These are phyloP conservation scores for Macrophomina tecta DNA, from an alignment of 2,329 filamentous ascomycete genomes.

Conservation along the genomic window DNA sequence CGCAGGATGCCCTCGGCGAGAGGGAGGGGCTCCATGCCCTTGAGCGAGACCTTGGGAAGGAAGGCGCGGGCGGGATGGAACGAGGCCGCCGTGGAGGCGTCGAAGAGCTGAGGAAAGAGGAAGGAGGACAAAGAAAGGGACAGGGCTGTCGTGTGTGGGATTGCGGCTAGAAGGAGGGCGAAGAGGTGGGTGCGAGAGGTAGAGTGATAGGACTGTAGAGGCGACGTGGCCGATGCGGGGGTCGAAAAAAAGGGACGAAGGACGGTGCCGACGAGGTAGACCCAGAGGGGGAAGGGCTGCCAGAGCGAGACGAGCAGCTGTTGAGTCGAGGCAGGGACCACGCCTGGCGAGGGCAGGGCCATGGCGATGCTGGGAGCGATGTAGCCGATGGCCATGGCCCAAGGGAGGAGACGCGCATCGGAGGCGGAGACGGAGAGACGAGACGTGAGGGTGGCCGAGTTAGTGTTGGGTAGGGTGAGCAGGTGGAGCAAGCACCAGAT, in stretches of 20 bases:
- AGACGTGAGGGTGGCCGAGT: neutral
- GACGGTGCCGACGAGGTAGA: neutral
- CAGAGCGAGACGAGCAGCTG: neutral
- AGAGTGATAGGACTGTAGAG: neutral
- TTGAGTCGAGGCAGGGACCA: neutral
- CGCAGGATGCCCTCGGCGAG: neutral
- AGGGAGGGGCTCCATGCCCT: neutral
- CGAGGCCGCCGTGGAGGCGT: neutral
- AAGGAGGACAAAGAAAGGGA: neutral
- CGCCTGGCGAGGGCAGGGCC: neutral
- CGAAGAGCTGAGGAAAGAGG: conserved; percentile 1
- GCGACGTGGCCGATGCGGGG: neutral
- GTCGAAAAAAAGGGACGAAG: neutral
- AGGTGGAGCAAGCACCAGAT: conserved; percentile 12
- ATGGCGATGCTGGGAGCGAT: conserved; percentile 9
- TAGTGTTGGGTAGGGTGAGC: neutral
- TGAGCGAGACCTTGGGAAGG: neutral
- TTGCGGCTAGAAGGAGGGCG: conserved; percentile 15
- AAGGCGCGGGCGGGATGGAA: conserved; percentile 16
- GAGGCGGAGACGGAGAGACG: neutral
- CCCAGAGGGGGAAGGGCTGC: conserved; percentile 15
- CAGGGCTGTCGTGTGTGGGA: conserved; percentile 8
- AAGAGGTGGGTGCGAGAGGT: conserved; percentile 8
- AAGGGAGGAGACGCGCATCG: conserved; percentile 4
- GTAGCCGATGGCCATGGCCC: conserved; percentile 5